These are phyloP conservation scores for Penicillium atrosanguineum DNA, from an alignment of 495 filamentous ascomycete species.

Conservation along the genomic window DNA sequence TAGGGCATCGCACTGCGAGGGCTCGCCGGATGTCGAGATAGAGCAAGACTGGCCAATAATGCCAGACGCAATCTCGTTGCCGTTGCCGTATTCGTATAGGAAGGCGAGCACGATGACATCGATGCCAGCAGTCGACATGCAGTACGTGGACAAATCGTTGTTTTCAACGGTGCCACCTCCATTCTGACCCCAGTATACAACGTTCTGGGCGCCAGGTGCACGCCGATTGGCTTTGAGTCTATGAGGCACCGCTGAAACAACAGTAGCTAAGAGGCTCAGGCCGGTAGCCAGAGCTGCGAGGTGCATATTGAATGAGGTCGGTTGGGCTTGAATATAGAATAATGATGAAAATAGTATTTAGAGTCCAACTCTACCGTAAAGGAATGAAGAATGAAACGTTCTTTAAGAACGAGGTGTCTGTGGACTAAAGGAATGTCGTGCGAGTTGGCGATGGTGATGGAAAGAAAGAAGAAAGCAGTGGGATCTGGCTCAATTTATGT, in stretches of 20 bases:
- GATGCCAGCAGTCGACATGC: conserved; percentile 34
- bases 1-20: conserved; percentile 41
- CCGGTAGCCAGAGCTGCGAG: conserved; percentile 21
- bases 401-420: too few relatives aligned
- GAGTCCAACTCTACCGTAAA: too few relatives aligned
- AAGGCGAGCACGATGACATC: conserved; percentile 55
- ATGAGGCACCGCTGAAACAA: conserved; percentile 28
- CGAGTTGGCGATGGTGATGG: too few relatives aligned
- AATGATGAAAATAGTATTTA: too few relatives aligned
- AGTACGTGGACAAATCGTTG: conserved; percentile 43
- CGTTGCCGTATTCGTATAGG: conserved; percentile 39
- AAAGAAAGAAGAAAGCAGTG: too few relatives aligned
- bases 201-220: conserved; percentile 28
- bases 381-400: too few relatives aligned
- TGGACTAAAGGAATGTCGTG: too few relatives aligned
- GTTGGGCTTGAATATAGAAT: too few relatives aligned
- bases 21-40: conserved; percentile 20
- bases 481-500: too few relatives aligned
- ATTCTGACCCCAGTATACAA: conserved; percentile 48
- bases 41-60: conserved; percentile 24
- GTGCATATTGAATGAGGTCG: conserved; percentile 21
- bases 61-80: conserved; percentile 26
- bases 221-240: conserved; percentile 5
- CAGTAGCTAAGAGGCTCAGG: conserved; percentile 28
- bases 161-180: conserved; percentile 38